phyloP scores from a whole-genome alignment of 2,329 filamentous ascomycete species.

The Leptodontidium sp. region DNA sequence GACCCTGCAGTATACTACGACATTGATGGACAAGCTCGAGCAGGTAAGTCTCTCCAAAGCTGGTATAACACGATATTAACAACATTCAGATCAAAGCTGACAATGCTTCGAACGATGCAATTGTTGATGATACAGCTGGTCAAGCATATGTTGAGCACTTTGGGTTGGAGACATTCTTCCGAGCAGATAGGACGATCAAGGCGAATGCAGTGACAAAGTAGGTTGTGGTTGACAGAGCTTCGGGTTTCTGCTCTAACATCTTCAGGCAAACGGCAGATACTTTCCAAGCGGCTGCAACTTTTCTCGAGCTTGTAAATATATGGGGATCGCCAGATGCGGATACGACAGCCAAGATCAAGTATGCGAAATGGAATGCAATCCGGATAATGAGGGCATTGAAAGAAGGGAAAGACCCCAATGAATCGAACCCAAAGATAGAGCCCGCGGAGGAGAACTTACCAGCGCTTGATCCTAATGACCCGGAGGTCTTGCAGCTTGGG shows the following conservation, averaged over 20 bases:
- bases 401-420: constrained; percentile 90
- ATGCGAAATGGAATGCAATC: constrained; percentile 93
- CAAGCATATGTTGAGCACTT: constrained; percentile 96
- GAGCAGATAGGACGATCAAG: constrained; percentile 62
- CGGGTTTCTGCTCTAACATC: constrained; percentile 13
- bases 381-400: constrained; percentile 92
- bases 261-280: constrained; percentile 88
- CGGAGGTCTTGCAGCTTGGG: constrained; percentile 66
- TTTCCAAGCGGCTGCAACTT: constrained; percentile 90
- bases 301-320: constrained; percentile 86
- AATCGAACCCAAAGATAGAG: constrained; percentile 78
- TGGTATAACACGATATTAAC: constrained; percentile 16
- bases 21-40: constrained; percentile 91
- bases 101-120: constrained; percentile 80
- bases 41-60: constrained; percentile 56
- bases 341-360: constrained; percentile 87
- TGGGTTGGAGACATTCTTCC: constrained; percentile 86
- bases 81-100: constrained; percentile 69
- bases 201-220: constrained; percentile 77
- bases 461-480: constrained; percentile 68
- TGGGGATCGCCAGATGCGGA: constrained; percentile 83
- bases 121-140: constrained; percentile 84
- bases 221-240: constrained; percentile 51
- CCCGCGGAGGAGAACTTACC: constrained; percentile 55
- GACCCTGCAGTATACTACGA: constrained; percentile 80